These are phyloP conservation scores for Isochrysis galbana DNA, from an alignment of 78 protist genomes.

Conservation along the genomic window DNA sequence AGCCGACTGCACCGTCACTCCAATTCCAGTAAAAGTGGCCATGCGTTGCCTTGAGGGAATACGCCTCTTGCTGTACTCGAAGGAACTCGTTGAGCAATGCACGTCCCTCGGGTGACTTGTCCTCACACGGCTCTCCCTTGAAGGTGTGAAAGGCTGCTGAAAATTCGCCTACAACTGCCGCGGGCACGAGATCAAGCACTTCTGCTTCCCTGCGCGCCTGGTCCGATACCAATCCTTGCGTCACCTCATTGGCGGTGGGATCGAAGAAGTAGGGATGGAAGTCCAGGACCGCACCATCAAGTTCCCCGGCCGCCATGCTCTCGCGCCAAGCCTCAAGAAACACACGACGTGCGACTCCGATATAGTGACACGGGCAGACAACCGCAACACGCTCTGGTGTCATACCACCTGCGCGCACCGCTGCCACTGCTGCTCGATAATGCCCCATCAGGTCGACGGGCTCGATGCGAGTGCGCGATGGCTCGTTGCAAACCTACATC, in stretches of 20 bases:
- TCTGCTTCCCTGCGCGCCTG: background rate
- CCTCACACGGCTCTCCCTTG: background rate
- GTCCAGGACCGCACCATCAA: background rate
- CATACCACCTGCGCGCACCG: background rate
- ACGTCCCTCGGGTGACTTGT: background rate
- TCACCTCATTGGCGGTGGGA: background rate
- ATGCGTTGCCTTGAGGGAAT: background rate
- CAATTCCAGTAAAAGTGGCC: background rate
- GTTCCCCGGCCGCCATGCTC: background rate
- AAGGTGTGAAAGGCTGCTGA: background rate
- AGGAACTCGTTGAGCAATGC: background rate
- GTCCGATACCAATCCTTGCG: background rate
- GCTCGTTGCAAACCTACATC: slow-evolving; percentile 10
- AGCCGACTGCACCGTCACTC: background rate
- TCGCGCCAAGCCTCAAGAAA: background rate
- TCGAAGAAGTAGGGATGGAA: background rate
- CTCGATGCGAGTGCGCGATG: background rate
- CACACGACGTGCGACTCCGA: background rate
- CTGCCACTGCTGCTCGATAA: background rate
- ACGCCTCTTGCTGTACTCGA: background rate
- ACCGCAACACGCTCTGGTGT: background rate
- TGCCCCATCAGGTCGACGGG: background rate
- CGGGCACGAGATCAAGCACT: background rate
- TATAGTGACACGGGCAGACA: background rate
- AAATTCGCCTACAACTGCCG: background rate